Conservation (phyloP, 352 stramenopile genomes). For the Phytopythium oedochilum region DNA sequence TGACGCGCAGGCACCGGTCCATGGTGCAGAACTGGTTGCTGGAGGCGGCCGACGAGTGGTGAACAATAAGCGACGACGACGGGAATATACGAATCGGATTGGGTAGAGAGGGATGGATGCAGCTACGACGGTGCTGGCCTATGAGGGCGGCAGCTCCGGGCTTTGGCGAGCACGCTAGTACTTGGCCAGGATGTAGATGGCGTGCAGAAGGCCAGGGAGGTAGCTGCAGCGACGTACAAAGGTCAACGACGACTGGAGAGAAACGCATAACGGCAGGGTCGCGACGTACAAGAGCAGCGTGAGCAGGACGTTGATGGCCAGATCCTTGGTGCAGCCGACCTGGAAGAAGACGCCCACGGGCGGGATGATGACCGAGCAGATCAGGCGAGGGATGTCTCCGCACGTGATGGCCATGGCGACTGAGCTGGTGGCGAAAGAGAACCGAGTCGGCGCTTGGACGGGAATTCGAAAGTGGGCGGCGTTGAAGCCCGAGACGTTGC, state of each 20-base stretch:
- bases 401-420: constrained; percentile 51
- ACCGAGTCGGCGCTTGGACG: background rate
- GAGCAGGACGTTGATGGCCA: constrained; percentile 65
- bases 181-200: constrained; percentile 69
- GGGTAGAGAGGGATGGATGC: no score
- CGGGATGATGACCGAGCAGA: constrained; percentile 46
- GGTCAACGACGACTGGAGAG: no score
- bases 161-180: no score
- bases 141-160: no score
- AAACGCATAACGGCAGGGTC: background rate
- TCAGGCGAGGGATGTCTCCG: constrained; percentile 41
- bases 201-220: constrained; percentile 68
- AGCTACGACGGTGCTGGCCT: no score
- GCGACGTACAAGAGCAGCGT: constrained; percentile 46
- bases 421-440: no score
- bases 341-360: constrained; percentile 51
- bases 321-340: constrained; percentile 48
- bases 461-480: background rate
- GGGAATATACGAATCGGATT: no score
- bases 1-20: background rate
- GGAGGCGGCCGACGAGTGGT: background rate
- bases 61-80: no score
- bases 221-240: constrained; percentile 24
- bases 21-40: constrained; percentile 1
- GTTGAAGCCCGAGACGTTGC: no score